Evolutionary conservation across 768 basidiomycete genomes (phyloP), one percentile per base, ranked within the genome.

Genomic region (Saitozyma sp.): DNA sequence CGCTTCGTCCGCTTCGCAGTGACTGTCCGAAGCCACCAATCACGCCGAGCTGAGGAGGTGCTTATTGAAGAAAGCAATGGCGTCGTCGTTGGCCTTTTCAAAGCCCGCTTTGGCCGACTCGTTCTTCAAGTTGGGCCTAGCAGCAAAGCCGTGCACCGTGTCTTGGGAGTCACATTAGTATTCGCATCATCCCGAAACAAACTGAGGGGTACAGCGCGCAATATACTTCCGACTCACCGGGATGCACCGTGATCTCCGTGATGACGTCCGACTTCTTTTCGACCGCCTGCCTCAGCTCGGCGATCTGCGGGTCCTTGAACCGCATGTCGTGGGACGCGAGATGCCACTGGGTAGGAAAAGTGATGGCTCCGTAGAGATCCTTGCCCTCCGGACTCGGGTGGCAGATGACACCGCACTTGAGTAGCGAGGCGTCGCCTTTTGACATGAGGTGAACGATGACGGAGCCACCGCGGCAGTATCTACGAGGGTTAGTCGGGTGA

Each of bases 101-200:
- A 77, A 86, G 82, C 85, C 83, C 72, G 83, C 83, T 71, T 82
- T 83, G 70, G 85, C 86, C 50, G 85, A 83, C 38, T 81, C 78
- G 56, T 86, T 80, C 20, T 82, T 80, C 50, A 87, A 79, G 68
- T 86, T 79, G 2, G 83, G 86, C 41, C 86, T 81, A 4, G 86
- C 85, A 8, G 85, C 87, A n/a, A 86, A 88, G 41, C 86, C 86
- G 65, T 87, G 86, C 8, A 64, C 50, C 1, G 81, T 85, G 41
- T 84, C 84, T 84, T 29, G 29, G 50, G 9, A 59, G 13, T 0
- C 45, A 11, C 9, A 29, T 66, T 50, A 65, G 63, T 54, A 4
- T 13, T 13, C 16, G 14, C 14, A 20, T 38, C 17, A 1, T 37
- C 6, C 40, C 6, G 50, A 14, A 14, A n/a, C n/a, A 59, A 37